Conservation (phyloP, 345 rosid species). For the Boechera retrofracta region DNA sequence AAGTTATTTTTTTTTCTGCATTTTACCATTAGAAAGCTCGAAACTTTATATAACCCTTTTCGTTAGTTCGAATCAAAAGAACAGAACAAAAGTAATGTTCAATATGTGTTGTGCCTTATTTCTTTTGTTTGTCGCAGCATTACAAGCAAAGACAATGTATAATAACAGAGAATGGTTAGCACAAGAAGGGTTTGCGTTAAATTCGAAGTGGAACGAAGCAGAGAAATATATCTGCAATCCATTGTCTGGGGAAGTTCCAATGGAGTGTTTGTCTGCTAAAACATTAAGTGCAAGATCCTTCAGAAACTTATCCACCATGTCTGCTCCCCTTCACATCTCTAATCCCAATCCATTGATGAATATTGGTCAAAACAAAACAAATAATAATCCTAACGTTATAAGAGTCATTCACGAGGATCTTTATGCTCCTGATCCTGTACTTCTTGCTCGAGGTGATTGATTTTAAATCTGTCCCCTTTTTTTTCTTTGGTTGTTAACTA, state of each 20-base stretch:
- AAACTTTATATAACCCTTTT: not conserved
- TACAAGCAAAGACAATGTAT: constrained; percentile 71
- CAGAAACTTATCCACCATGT: constrained; percentile 61
- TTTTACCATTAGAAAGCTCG: not conserved
- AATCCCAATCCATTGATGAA: constrained; percentile 34
- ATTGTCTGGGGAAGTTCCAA: constrained; percentile 96
- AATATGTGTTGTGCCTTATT: not conserved
- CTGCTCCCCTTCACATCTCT: constrained; percentile 76
- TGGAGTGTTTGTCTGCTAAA: constrained; percentile 94
- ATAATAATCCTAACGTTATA: constrained; percentile 28
- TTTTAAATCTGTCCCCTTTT: not conserved
- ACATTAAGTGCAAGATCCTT: constrained; percentile 80
- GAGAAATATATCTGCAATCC: constrained; percentile 97
- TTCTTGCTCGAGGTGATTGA: constrained; percentile 36
- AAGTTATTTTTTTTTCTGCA: not conserved
- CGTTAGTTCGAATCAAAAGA: constrained; percentile 2
- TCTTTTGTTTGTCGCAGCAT: constrained; percentile 52
- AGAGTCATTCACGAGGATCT: constrained; percentile 45
- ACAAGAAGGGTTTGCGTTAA: constrained; percentile 81
- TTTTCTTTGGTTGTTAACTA: not conserved
- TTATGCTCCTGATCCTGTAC: constrained; percentile 37
- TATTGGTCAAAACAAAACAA: constrained; percentile 48
- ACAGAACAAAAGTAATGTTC: not conserved
- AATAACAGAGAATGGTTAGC: constrained; percentile 68
- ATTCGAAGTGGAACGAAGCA: constrained; percentile 97